A percentile compares a stretch with the other conserved stretches of the same genome.
These are phyloP conservation scores for Penicillium hesseltinei DNA, from an alignment of 2,329 filamentous ascomycete genomes.

Conservation along the genomic window DNA sequence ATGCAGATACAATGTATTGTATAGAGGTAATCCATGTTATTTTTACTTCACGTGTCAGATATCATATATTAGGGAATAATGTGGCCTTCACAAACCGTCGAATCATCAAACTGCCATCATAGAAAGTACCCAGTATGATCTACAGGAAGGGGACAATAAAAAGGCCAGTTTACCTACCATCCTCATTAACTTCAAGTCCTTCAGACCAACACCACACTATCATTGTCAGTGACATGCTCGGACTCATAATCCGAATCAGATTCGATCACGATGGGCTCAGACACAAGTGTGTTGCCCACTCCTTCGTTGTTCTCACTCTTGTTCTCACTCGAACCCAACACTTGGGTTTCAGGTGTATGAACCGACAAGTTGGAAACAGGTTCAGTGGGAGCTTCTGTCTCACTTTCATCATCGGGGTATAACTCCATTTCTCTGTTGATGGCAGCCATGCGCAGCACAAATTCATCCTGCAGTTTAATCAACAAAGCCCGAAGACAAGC, in stretches of 20 bases:
- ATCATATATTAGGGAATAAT: neutral
- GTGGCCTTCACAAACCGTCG: neutral
- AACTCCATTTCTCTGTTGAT: conserved; percentile 51
- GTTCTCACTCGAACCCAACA: neutral
- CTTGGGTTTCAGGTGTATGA: neutral
- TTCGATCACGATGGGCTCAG: conserved; percentile 5
- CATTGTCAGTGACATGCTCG: conserved; percentile 2
- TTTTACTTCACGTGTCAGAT: neutral
- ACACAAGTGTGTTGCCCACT: neutral
- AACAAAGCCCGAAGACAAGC: conserved; percentile 64
- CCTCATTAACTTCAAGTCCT: neutral
- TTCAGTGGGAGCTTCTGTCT: conserved; percentile 1
- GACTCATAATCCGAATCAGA: neutral
- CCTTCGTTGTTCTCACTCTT: neutral
- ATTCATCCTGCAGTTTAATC: conserved; percentile 68
- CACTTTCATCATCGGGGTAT: conserved; percentile 17
- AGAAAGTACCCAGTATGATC: neutral
- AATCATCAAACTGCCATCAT: neutral
- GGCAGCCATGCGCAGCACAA: conserved; percentile 67
- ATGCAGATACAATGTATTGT: conserved; percentile 9
- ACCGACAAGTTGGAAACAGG: neutral
- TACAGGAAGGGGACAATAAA: neutral
- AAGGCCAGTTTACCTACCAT: neutral
- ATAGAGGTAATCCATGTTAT: conserved; percentile 1
- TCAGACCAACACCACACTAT: conserved; percentile 11